Conservation (phyloP, 2,329 filamentous ascomycete species). For the Penicillium concentricum region DNA sequence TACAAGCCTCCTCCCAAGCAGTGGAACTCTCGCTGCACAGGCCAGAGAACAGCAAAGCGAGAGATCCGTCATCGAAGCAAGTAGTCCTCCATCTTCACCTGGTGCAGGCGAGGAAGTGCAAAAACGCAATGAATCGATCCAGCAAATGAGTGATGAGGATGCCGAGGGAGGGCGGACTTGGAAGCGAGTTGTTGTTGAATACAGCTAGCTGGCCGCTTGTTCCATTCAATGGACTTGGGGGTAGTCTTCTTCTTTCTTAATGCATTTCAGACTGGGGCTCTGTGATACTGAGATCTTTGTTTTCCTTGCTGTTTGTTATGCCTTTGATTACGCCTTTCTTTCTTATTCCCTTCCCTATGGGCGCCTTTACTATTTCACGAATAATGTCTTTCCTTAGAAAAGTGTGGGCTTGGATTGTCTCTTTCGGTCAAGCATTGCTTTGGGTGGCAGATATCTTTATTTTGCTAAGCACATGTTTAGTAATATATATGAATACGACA, state of each 20-base stretch:
- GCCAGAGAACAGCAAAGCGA: slow-evolving; percentile 11
- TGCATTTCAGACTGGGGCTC: not conserved
- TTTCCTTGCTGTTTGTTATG: slow-evolving; percentile 7
- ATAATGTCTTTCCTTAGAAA: slow-evolving; percentile 7
- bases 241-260: no score
- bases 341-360: not conserved
- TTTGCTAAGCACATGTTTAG: not conserved
- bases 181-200: slow-evolving; percentile 38
- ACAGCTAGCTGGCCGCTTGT: slow-evolving; percentile 23
- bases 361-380: no score
- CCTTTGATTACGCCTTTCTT: not conserved
- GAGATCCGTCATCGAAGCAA: no score
- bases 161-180: slow-evolving; percentile 33
- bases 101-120: slow-evolving; percentile 15
- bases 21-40: slow-evolving; percentile 20
- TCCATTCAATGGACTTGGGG: not conserved
- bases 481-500: not conserved
- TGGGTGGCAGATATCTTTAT: not conserved
- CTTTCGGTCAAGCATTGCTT: not conserved
- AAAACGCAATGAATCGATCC: slow-evolving; percentile 32
- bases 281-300: not conserved
- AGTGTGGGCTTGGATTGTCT: slow-evolving; percentile 3
- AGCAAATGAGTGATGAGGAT: slow-evolving; percentile 33
- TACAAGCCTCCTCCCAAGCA: slow-evolving; percentile 17
- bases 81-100: not conserved